Conservation (phyloP, 2,329 filamentous ascomycete species). For the Pseudomassariella vexata region DNA sequence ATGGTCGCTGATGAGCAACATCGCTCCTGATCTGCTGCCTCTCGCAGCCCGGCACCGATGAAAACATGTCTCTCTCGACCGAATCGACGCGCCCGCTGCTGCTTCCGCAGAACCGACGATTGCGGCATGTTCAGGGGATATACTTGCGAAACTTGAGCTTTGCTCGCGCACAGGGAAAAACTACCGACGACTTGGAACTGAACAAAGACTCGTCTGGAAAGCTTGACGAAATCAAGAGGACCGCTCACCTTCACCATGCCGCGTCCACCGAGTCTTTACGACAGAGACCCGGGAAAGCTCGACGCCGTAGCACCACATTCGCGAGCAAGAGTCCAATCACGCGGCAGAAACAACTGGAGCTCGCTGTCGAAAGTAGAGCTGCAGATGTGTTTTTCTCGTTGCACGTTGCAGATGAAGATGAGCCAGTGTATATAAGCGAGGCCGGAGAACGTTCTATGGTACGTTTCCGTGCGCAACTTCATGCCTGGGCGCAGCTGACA, state of each 20-base stretch:
- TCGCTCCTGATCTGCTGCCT: neutral
- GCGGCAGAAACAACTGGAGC: constrained; percentile 71
- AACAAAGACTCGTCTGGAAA: constrained; percentile 67
- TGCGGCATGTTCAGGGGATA: constrained; percentile 82
- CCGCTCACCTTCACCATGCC: constrained; percentile 46
- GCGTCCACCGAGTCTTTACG: constrained; percentile 49
- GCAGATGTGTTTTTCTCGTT: constrained; percentile 88
- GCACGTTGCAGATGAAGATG: constrained; percentile 58
- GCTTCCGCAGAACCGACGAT: constrained; percentile 72
- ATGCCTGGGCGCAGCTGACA: constrained; percentile 9
- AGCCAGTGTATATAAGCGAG: constrained; percentile 90
- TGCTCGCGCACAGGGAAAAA: constrained; percentile 46
- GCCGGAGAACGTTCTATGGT: constrained; percentile 68
- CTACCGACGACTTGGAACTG: constrained; percentile 75
- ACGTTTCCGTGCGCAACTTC: constrained; percentile 15
- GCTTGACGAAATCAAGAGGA: constrained; percentile 42
- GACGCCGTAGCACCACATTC: constrained; percentile 45
- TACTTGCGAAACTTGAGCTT: constrained; percentile 82
- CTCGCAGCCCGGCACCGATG: constrained; percentile 1
- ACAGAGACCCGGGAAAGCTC: constrained; percentile 24
- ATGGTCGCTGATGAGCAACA: constrained; percentile 3
- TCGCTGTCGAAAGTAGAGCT: constrained; percentile 63
- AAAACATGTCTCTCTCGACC: constrained; percentile 6
- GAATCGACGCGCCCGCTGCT: constrained; percentile 22
- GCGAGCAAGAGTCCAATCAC: constrained; percentile 37